These are phyloP conservation scores for Ilex asprella DNA, from an alignment of 257 asterid genomes.

Conservation along the genomic window DNA sequence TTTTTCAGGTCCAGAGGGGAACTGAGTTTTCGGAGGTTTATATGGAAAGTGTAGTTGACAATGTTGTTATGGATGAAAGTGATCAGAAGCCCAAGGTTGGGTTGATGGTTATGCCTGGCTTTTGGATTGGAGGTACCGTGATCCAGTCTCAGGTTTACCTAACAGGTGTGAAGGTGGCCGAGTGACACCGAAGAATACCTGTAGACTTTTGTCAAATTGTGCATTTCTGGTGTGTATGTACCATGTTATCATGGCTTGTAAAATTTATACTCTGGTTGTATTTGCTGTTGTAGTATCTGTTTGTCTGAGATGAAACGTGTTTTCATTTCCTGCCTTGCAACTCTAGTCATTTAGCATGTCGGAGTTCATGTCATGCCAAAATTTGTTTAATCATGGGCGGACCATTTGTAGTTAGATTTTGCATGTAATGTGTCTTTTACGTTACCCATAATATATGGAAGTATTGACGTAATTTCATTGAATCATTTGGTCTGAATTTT, in stretches of 20 bases:
- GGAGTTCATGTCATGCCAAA: neutral
- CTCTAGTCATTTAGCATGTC: neutral
- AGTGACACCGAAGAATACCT: slow-evolving; percentile 24
- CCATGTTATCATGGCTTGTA: slow-evolving; percentile 8
- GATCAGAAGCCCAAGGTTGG: slow-evolving; percentile 82
- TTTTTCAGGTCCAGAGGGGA: slow-evolving; percentile 80
- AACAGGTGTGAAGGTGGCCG: slow-evolving; percentile 62
- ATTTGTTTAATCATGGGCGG: no score
- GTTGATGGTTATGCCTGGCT: slow-evolving; percentile 95
- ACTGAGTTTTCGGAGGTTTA: slow-evolving; percentile 83
- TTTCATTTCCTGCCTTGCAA: neutral
- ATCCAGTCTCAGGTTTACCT: slow-evolving; percentile 87
- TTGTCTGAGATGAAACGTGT: neutral
- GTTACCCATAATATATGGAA: no score
- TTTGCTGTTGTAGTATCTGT: neutral
- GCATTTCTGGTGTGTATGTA: slow-evolving; percentile 25
- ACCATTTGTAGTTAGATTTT: no score
- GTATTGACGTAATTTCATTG: no score
- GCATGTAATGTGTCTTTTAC: no score
- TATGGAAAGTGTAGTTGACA: slow-evolving; percentile 83
- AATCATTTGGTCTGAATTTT: no score
- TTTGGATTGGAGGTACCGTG: slow-evolving; percentile 86
- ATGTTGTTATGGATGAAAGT: slow-evolving; percentile 45
- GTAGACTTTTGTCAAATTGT: slow-evolving; percentile 6
- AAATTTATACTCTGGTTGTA: neutral